phyloP scores from a whole-genome alignment of 257 asterid genomes.

The Capsicum chinense region DNA sequence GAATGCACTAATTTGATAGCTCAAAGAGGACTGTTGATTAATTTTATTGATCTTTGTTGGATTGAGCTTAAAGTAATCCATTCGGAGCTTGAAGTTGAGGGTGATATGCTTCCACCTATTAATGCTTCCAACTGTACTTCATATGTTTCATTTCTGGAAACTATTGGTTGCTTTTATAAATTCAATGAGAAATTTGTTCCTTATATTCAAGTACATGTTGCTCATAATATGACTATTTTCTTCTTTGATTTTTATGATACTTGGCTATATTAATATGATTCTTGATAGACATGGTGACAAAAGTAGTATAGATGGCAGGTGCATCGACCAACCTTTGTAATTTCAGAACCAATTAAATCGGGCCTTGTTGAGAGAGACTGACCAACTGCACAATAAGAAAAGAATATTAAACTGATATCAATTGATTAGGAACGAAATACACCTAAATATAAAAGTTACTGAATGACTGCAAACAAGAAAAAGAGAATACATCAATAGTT shows the following conservation, averaged over 20 bases:
- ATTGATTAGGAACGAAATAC: slow-evolving; percentile 17
- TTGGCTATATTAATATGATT: neutral
- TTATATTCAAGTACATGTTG: neutral
- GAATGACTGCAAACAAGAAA: slow-evolving; percentile 20
- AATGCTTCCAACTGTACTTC: neutral
- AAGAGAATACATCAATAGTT: slow-evolving; percentile 8
- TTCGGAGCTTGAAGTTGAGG: too few relatives aligned
- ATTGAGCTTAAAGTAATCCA: too few relatives aligned
- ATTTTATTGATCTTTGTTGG: too few relatives aligned
- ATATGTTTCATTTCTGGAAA: neutral
- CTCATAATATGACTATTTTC: neutral
- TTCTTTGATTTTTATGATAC: slow-evolving; percentile 3
- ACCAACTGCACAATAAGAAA: slow-evolving; percentile 71
- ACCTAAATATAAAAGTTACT: neutral
- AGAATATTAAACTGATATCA: slow-evolving; percentile 26
- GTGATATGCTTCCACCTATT: neutral
- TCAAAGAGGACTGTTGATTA: neutral
- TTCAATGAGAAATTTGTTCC: neutral
- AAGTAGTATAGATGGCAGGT: slow-evolving; percentile 24
- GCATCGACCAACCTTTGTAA: slow-evolving; percentile 65
- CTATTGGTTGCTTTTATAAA: neutral
- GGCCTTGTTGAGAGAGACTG: slow-evolving; percentile 98
- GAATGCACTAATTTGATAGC: neutral
- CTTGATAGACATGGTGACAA: neutral
- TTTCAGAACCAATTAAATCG: slow-evolving; percentile 80